Conservation (phyloP, 345 rosid genomes). For the Lepidium sativum region DNA sequence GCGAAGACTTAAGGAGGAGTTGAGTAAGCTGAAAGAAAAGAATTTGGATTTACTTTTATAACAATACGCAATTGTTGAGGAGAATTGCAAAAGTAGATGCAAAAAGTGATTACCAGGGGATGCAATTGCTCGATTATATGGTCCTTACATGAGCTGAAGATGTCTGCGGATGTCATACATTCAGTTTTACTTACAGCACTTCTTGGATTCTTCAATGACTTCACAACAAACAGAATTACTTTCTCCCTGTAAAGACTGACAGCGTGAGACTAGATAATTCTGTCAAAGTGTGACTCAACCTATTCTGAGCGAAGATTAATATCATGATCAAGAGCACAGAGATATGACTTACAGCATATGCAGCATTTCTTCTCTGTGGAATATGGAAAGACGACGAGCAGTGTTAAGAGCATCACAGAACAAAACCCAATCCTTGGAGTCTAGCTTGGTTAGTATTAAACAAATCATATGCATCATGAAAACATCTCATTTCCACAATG, state of each 20-base stretch:
- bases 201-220: conserved; percentile 85
- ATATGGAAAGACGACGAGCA: conserved; percentile 56
- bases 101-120: conserved; percentile 45
- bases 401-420: conserved; percentile 68
- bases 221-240: conserved; percentile 54
- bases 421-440: conserved; percentile 74
- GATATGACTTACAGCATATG: conserved; percentile 47
- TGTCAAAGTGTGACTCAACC: not conserved
- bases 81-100: not conserved
- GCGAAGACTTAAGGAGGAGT: conserved; percentile 87
- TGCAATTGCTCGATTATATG: conserved; percentile 51
- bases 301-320: not conserved
- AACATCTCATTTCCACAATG: not conserved
- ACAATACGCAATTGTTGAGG: not conserved
- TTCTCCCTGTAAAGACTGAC: conserved; percentile 42
- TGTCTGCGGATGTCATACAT: conserved; percentile 70
- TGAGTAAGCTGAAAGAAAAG: conserved; percentile 55
- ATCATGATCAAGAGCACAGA: not conserved
- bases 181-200: conserved; percentile 93
- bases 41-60: not conserved
- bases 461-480: not conserved
- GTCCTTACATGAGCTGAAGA: conserved; percentile 59
- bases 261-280: not conserved
- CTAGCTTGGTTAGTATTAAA: conserved; percentile 36
- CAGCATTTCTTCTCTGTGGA: conserved; percentile 53